Evolutionary conservation across 345 rosid species (phyloP), one percentile per base, ranked within the genome.

Genomic region (Hevea brasiliensis): DNA sequence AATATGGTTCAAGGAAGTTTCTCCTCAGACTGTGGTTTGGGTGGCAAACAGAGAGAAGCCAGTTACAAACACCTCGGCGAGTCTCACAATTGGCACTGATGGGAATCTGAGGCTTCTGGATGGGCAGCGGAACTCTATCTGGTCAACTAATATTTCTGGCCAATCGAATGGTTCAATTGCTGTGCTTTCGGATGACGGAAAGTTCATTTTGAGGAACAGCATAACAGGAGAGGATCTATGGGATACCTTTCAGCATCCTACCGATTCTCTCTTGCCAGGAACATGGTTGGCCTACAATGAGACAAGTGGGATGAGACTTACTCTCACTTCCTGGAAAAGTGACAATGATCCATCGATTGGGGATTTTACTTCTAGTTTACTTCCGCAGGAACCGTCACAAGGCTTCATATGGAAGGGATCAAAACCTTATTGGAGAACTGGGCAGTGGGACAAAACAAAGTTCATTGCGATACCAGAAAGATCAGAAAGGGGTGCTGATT

Each of bases 361-460:
- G 17, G 65, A 58, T 57, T 70, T 70, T 3, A 44, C 23, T 23
- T 14, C 64, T 20, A 26, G 48, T 23, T n/a, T 57, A 58, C 42
- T 55, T 3, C 42, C 10, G 9, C 53, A 44, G 21, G 26, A 23
- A 18, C 64, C 64, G 17, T 32, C 72, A 40, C 61, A 69, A 55
- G 63, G 63, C 14, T 0, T 69, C 4, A 44, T 67, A 2, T 67
- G 58, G 71, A 67, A 51, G 4, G 59, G 71, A 26, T 50, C 59
- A 15, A 67, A 67, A 26, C 71, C 27, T 29, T 59, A 67, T 29
- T 67, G 71, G 71, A 67, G 71, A 51, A 67, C 45, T 51, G 71
- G 71, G 17, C 71, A 3, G 10, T 67, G 71, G 71, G 71, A 51
- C 51, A 67, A 21, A 20, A 32, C 71, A 3, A 67, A 48, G 57